These are phyloP conservation scores for Bathelium albidoporum DNA, from an alignment of 495 filamentous ascomycete genomes.

Conservation along the genomic window DNA sequence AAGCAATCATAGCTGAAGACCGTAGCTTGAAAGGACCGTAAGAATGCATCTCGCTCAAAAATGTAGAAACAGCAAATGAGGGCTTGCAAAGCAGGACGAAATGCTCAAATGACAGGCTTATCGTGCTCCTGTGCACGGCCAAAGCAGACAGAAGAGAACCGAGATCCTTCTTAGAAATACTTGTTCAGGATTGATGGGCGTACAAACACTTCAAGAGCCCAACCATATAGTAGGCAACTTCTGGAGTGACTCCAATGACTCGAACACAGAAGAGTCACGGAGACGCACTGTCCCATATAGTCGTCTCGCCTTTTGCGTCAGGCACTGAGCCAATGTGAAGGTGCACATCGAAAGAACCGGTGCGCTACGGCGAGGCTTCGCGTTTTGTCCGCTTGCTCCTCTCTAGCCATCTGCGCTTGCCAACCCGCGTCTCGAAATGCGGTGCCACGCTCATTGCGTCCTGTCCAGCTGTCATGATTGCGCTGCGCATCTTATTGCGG, in stretches of 20 bases:
- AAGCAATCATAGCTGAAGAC: background rate
- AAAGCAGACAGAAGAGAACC: too few relatives aligned
- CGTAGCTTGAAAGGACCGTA: background rate
- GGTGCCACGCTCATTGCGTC: conserved; percentile 60
- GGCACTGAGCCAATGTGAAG: background rate
- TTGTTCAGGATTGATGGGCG: too few relatives aligned
- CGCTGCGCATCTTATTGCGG: conserved; percentile 79
- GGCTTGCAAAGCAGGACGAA: background rate
- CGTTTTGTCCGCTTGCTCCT: conserved; percentile 33
- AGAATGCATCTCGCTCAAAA: background rate
- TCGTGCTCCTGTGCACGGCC: too few relatives aligned
- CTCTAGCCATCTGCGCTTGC: conserved; percentile 76
- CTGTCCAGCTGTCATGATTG: conserved; percentile 63
- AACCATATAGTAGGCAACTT: too few relatives aligned
- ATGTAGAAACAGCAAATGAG: background rate
- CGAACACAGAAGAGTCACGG: background rate
- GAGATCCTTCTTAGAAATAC: too few relatives aligned
- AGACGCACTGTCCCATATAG: too few relatives aligned
- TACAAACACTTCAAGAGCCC: too few relatives aligned
- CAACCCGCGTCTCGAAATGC: conserved; percentile 81
- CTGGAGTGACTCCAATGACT: background rate
- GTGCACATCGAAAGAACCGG: background rate
- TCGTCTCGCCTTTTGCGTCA: background rate
- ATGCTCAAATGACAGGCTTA: background rate
- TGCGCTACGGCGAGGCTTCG: conserved; percentile 3